Evolutionary conservation across 306 rosid genomes (phyloP), one percentile per base, ranked within the genome.

Genomic region (Sesbania bispinosa): DNA sequence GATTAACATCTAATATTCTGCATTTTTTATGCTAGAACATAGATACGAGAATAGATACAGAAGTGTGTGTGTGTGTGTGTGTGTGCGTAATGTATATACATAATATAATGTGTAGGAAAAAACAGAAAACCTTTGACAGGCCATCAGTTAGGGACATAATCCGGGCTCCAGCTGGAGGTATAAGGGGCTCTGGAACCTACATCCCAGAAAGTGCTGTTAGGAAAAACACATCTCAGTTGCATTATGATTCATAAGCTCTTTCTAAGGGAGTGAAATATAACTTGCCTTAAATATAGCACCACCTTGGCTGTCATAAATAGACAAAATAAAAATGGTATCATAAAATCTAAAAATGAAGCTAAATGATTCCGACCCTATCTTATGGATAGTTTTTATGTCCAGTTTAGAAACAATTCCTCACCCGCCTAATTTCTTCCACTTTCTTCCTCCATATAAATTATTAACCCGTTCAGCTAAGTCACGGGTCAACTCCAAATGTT

Each of bases 381-480:
- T 15, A 29, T 63, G 33, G 58, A 35, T 8, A 41, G 59, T 21
- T 36, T 60, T 41, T 52, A 43, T 60, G 58, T 38, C 58, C 67
- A 66, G 16, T 74, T 51, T 59, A 70, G 63, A 65, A 66, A 64
- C 19, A 69, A 42, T 29, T 73, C 66, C 87, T 73, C 80, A 93
- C 98, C 98, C 98, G 81, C 98, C 95, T 82, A 94, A 79, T 71
- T 94, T 94, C 84, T 90, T 94, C 98, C 97, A 94, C 71, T 89
- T 94, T 82, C 92, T 85, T 84, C 98, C 98, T 38, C 98, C 98
- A 67, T 87, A 94, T 72, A 87, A 88, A 71, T 86, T 43, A 79
- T 94, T 94, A 77, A 90, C 89, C 61, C 98, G 92, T 61, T 85
- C 95, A 60, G 98, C 98, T 67, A 94, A 58, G 82, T 94, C 89